phyloP scores from a whole-genome alignment of 2,329 filamentous ascomycete genomes.

The Byssoonygena ceratinophila region DNA sequence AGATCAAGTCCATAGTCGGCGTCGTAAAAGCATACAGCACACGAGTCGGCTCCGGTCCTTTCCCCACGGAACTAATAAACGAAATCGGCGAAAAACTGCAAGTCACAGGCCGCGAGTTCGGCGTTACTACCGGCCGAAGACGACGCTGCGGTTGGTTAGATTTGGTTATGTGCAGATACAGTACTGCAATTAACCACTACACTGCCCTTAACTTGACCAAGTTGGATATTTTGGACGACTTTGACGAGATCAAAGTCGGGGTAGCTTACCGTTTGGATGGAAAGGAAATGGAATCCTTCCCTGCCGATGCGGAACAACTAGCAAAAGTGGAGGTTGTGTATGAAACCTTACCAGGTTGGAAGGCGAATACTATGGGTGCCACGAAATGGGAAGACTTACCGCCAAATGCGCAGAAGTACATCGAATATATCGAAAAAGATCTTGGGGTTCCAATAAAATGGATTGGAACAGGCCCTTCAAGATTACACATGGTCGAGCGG shows the following conservation, averaged over 20 bases:
- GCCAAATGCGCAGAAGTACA: constrained; percentile 47
- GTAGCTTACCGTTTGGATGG: constrained; percentile 47
- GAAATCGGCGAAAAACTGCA: constrained; percentile 48
- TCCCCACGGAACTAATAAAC: constrained; percentile 53
- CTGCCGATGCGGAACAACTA: constrained; percentile 45
- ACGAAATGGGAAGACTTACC: constrained; percentile 50
- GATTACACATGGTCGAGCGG: constrained; percentile 52
- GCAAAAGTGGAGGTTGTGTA: constrained; percentile 48
- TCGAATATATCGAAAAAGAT: constrained; percentile 51
- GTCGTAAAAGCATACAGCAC: constrained; percentile 58
- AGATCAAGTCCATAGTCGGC: constrained; percentile 49
- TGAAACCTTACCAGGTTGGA: constrained; percentile 52
- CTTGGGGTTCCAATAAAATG: constrained; percentile 50
- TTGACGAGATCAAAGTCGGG: constrained; percentile 53
- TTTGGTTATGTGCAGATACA: constrained; percentile 54
- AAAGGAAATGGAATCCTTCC: constrained; percentile 44
- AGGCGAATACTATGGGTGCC: constrained; percentile 47
- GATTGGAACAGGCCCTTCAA: constrained; percentile 52
- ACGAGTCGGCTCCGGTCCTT: constrained; percentile 49
- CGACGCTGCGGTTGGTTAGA: constrained; percentile 57
- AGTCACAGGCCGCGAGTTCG: constrained; percentile 44
- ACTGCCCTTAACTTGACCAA: constrained; percentile 53
- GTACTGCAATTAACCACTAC: constrained; percentile 45
- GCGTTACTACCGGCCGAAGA: constrained; percentile 51
- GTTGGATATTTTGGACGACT: constrained; percentile 54